Base-by-base conservation (phyloP, 331 rosid species). In the Stylosanthes scabra region DNA sequence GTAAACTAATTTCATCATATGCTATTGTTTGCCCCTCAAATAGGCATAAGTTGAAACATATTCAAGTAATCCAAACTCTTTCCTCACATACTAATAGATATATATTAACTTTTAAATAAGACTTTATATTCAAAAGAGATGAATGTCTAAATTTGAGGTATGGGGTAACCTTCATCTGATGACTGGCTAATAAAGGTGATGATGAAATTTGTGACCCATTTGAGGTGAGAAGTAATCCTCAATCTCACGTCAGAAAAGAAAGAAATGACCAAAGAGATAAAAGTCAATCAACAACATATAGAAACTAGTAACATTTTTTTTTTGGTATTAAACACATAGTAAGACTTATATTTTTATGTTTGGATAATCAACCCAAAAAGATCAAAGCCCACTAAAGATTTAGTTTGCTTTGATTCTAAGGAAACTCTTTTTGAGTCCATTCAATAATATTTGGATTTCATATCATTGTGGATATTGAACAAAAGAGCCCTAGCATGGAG, bases 181-280 rank as follows among this genome's bases (percentile, higher is more conserved):
- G 51, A 11, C 5, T 5, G 39, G 39, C 39, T 34, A 37, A 52
- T 37, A 16, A 44, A n/a, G 76, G 61, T 40, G 58, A 16, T 40
- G 58, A 16, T 63, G 68, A 63, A 59, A 63, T 13, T 59, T 60
- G 59, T 78, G 66, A 42, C 28, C 8, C 16, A 37, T 63, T 71
- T 71, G 54, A 70, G 80, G 77, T 74, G 20, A 54, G 59, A 31
- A 5, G 77, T 80, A 54, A 25, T 3, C 5, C 75, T 75, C 81
- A 80, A 75, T 47, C 31, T 15, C 42, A 54, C 40, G 14, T 34
- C 4, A 34, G 4, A 41, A 54, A 34, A 34, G 4, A 41, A 54
- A 14, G 37, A 31, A n/a, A 63, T 8, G 49, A 9, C 11, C n/a
- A 45, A 11, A 7, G 14, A 8, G 76, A 58, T 29, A 6, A 52